Evolutionary conservation across 2,329 filamentous ascomycete species (phyloP).

Genomic region (Monilinia aucupariae): DNA sequence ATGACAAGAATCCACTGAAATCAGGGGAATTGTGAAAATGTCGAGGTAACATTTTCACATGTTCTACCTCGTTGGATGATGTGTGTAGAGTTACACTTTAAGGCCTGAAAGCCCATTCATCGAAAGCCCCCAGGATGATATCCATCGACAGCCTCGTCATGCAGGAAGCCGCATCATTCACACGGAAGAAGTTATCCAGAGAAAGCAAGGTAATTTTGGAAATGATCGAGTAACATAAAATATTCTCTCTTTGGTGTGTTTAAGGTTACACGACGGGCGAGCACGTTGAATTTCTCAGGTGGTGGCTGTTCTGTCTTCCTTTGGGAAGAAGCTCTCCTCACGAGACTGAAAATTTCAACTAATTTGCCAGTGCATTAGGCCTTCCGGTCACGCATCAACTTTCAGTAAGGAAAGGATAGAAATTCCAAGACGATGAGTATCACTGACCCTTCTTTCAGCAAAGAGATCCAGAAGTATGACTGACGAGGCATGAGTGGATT

Average conservation of each 20-base stretch:
- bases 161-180: background rate
- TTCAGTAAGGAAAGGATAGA: background rate
- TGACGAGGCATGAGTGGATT: too few relatives aligned
- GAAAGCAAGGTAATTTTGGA: background rate
- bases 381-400: background rate
- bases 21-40: background rate
- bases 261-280: background rate
- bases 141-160: background rate
- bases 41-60: too few relatives aligned
- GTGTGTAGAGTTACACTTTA: too few relatives aligned
- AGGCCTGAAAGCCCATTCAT: background rate
- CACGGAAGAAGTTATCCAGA: background rate
- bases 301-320: background rate
- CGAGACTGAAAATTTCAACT: background rate
- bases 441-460: too few relatives aligned
- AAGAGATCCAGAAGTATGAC: background rate
- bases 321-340: background rate
- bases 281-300: background rate
- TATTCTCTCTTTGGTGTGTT: background rate
- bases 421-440: background rate
- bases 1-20: background rate
- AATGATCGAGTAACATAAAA: background rate
- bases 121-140: background rate
- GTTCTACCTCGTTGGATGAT: too few relatives aligned
- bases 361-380: background rate